Percentiles rank a stretch among this genome's conserved stretches.
These are phyloP conservation scores for Hirschfeldia incana DNA, from an alignment of 345 rosid species.

Conservation along the genomic window DNA sequence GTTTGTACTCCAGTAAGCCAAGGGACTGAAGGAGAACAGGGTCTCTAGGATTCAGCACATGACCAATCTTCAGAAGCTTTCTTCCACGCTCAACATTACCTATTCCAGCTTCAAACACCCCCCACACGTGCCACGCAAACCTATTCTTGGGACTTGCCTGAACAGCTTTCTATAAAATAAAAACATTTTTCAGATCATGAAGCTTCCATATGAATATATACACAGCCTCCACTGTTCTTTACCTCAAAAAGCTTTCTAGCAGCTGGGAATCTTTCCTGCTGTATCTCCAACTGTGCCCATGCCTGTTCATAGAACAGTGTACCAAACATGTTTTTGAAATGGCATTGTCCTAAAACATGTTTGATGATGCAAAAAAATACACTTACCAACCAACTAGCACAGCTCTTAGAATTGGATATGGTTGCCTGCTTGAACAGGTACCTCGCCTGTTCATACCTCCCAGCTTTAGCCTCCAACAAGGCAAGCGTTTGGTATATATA, in stretches of 20 bases:
- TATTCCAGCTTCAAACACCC: conserved; percentile 74
- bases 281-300: conserved; percentile 94
- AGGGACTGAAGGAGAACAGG: conserved; percentile 95
- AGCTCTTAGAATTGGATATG: conserved; percentile 83
- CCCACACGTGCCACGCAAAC: conserved; percentile 98
- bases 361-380: conserved; percentile 13
- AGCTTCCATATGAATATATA: conserved; percentile 8
- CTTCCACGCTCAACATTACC: conserved; percentile 73
- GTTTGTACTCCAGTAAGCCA: conserved; percentile 81
- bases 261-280: conserved; percentile 66
- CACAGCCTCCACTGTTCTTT: conserved; percentile 23
- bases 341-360: conserved; percentile 1
- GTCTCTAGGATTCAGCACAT: conserved; percentile 88
- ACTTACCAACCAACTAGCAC: conserved; percentile 99
- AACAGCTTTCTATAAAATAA: conserved; percentile 65
- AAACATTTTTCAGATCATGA: not conserved
- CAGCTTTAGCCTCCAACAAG: conserved; percentile 75
- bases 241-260: conserved; percentile 94
- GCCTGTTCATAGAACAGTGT: conserved; percentile 51
- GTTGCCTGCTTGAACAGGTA: conserved; percentile 85
- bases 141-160: conserved; percentile 97
- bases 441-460: conserved; percentile 75
- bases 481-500: conserved; percentile 91
- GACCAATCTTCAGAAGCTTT: conserved; percentile 90
- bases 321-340: not conserved